These are phyloP conservation scores for Claviceps purpurea DNA, from an alignment of 2,329 filamentous ascomycete genomes.

Conservation along the genomic window DNA sequence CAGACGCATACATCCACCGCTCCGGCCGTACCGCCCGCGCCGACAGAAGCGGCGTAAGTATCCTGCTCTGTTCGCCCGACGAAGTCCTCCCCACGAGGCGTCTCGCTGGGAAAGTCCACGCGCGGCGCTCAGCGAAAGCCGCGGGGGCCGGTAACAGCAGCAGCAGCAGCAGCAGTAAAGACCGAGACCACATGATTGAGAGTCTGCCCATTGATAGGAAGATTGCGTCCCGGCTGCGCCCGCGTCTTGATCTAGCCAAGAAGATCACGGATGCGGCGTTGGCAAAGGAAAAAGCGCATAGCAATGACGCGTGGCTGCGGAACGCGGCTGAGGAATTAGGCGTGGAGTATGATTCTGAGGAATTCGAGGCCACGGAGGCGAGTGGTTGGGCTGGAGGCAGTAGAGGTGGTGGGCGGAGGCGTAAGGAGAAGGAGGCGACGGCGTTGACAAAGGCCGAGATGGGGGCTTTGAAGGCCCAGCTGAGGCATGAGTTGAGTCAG, in stretches of 20 bases:
- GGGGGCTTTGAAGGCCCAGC: conserved; percentile 52
- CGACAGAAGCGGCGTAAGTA: conserved; percentile 60
- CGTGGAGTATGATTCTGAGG: conserved; percentile 84
- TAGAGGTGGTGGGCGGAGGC: conserved; percentile 58
- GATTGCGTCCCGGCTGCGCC: conserved; percentile 61
- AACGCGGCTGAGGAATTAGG: conserved; percentile 83
- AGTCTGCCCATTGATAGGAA: conserved; percentile 75
- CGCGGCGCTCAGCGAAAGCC: conserved; percentile 32
- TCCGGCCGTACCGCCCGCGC: conserved; percentile 90
- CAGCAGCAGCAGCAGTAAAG: not conserved
- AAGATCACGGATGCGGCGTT: conserved; percentile 68
- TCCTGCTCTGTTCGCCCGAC: conserved; percentile 81
- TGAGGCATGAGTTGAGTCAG: conserved; percentile 56
- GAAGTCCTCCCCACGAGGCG: conserved; percentile 76
- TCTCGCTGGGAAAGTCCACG: conserved; percentile 79
- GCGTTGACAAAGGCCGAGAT: conserved; percentile 61
- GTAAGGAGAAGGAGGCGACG: conserved; percentile 59
- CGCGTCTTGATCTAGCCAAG: conserved; percentile 70
- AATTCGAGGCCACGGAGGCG: conserved; percentile 65
- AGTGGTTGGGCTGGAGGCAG: conserved; percentile 49
- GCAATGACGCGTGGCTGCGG: conserved; percentile 74
- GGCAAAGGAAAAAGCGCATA: conserved; percentile 75
- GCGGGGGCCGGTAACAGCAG: conserved; percentile 14
- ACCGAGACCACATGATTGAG: conserved; percentile 50
- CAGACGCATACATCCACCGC: conserved; percentile 89